phyloP scores from a whole-genome alignment of 2,329 filamentous ascomycete species.

The Colletotrichum orchidophilum region DNA sequence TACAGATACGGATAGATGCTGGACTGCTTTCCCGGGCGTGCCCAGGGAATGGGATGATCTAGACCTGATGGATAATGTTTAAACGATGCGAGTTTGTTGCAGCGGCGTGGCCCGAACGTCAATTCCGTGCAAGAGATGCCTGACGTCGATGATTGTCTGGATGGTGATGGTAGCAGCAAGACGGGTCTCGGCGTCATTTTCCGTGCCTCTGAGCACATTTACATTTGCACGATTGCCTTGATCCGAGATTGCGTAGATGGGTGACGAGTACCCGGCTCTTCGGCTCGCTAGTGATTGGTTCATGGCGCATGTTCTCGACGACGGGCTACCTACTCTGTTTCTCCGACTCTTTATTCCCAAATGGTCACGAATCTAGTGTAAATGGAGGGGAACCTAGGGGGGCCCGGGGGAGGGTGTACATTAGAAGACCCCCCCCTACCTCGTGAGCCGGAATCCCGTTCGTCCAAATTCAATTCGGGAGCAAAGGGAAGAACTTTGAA shows the following conservation, averaged over 20 bases:
- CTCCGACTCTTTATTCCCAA: background rate
- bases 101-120: too few species aligned
- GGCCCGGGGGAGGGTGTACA: background rate
- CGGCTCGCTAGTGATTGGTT: conserved; percentile 5
- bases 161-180: background rate
- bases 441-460: conserved; percentile 14
- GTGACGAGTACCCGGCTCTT: conserved; percentile 13
- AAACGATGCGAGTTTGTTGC: background rate
- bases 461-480: background rate
- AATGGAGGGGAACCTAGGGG: background rate
- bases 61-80: background rate
- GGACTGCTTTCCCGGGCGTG: background rate
- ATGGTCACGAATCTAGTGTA: background rate
- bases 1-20: too few species aligned
- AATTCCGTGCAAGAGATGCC: background rate
- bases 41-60: background rate
- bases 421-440: background rate
- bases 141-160: background rate
- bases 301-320: background rate
- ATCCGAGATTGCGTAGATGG: conserved; percentile 6
- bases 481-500: background rate
- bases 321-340: background rate
- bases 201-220: background rate
- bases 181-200: background rate
- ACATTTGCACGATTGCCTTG: background rate